Evolutionary conservation across 2,329 filamentous ascomycete genomes (phyloP), one percentile per base, ranked within the genome.

Genomic region (Lomentospora prolificans): DNA sequence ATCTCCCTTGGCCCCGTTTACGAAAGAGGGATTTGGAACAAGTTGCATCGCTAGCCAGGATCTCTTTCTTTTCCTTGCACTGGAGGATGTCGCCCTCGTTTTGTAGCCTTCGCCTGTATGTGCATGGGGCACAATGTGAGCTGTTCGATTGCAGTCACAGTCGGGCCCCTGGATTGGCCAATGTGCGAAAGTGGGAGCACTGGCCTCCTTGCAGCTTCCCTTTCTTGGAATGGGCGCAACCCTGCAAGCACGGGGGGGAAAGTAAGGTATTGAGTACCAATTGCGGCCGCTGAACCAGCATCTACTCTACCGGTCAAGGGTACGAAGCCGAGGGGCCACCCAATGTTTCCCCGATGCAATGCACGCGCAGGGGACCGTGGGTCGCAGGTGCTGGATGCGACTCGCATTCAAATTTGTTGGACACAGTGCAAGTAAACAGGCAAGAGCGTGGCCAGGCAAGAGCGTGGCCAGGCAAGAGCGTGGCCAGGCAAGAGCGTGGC

Each of bases 181-280:
- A 48, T 48, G 44, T 24, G 28, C 27, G 50, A 52, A 33, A n/a
- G 28, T 36, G 19, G 25, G 30, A 33, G 50, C 50, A 52, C 30
- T 52, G 50, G 30, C 50, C 50, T 33, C 31, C 50, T 33, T 52
- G 50, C 50, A 52, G 50, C 30, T 52, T 19, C 30, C 30, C 17
- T 36, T 52, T 36, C 30, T 52, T 33, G 28, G 50, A 52, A 24
- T 10, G 30, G 25, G 50, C 27, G 6, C 30, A 33, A n/a, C 4
- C 25, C 27, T 27, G 14, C n/a, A 39, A n/a, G n/a, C n/a, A n/a
- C n/a, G n/a, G n/a, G n/a, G n/a, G n/a, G n/a, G n/a, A n/a, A n/a
- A n/a, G n/a, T n/a, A n/a, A n/a, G 30, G 50, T 52, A 52, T 5
- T 30, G 7, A 19, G 10, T 52, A 52, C 50, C 19, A 24, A 25